Base-by-base conservation (phyloP, 257 asterid species). In the Jacaranda mimosifolia region DNA sequence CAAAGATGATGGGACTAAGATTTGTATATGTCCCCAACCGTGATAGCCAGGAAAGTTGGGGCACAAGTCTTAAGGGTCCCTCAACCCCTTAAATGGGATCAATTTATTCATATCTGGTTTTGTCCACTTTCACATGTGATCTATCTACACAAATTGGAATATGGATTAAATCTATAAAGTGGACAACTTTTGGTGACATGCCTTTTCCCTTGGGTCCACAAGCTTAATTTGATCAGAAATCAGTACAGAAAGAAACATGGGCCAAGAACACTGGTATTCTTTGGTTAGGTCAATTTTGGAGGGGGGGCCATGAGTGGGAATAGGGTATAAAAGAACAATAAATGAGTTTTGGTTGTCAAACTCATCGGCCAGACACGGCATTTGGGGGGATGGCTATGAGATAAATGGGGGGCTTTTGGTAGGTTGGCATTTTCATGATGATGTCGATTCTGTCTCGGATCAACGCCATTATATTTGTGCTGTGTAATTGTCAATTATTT, bases 211-310 rank as follows among this genome's bases (percentile, higher is more conserved):
- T 64, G 83, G 89, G 79, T 80, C 86, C 86, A 80, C 79, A 45
- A 48, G 14, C 40, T n/a, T n/a, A n/a, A n/a, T 51, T 26, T 66
- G 68, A 71, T 65, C 46, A 81, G 40, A 66, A 75, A 80, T 83
- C 52, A 72, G 45, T 64, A 77, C 73, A 73, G 72, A 76, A 81
- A 62, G 75, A 79, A 76, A 81, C 74, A 83, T 83, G 87, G 89
- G 77, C 85, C 85, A 35, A 80, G 14, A 76, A 80, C 60, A 80
- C 83, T 83, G 83, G 85, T 83, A 80, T 83, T 80, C 82, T 86
- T 76, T 59, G 65, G 74, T 76, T 75, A 85, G 86, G 85, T 80
- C 85, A 85, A 74, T 82, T 80, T 58, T 4, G 13, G 68, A 0
- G 60, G 51, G 9, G 79, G 77, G 46, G 73, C 85, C 81, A 45